These are phyloP conservation scores for Bjerkandera adusta DNA, from an alignment of 1,284 basidiomycete species.

Conservation along the genomic window DNA sequence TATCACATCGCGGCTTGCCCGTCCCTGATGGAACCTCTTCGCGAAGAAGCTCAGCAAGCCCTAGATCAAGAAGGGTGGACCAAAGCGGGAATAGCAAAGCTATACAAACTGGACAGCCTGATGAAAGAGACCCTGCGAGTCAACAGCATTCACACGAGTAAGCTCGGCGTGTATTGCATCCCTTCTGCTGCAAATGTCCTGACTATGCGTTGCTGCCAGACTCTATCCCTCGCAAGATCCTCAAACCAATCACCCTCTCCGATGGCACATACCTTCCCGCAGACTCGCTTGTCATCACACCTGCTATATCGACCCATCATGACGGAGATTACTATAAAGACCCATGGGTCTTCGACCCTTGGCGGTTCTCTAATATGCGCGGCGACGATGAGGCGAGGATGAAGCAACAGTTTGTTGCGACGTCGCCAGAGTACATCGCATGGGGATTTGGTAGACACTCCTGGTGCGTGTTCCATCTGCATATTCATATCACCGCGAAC, in stretches of 20 bases:
- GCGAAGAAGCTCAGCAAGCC: neutral
- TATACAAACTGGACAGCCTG: slow-evolving; percentile 40
- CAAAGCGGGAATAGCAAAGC: slow-evolving; percentile 32
- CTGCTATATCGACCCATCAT: slow-evolving; percentile 38
- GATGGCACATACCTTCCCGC: neutral
- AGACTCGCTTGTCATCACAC: slow-evolving; percentile 38
- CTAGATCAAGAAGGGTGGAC: neutral
- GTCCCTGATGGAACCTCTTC: neutral
- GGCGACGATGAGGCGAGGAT: slow-evolving; percentile 22
- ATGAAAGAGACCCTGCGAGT: slow-evolving; percentile 38
- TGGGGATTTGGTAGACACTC: slow-evolving; percentile 45
- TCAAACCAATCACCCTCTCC: neutral
- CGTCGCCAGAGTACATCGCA: slow-evolving; percentile 35
- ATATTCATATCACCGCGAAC: neutral
- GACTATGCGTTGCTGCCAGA: neutral
- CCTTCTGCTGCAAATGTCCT: neutral
- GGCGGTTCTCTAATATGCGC: slow-evolving; percentile 44
- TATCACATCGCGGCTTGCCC: neutral
- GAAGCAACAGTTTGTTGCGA: slow-evolving; percentile 33
- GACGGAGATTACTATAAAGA: slow-evolving; percentile 40
- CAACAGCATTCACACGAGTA: neutral
- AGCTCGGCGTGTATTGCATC: neutral
- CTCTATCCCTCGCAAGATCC: neutral
- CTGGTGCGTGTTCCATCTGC: slow-evolving; percentile 33
- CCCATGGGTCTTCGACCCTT: slow-evolving; percentile 41